These are phyloP conservation scores for Parasitella parasitica DNA, from an alignment of 371 early-diverging fungal genomes.

Conservation along the genomic window DNA sequence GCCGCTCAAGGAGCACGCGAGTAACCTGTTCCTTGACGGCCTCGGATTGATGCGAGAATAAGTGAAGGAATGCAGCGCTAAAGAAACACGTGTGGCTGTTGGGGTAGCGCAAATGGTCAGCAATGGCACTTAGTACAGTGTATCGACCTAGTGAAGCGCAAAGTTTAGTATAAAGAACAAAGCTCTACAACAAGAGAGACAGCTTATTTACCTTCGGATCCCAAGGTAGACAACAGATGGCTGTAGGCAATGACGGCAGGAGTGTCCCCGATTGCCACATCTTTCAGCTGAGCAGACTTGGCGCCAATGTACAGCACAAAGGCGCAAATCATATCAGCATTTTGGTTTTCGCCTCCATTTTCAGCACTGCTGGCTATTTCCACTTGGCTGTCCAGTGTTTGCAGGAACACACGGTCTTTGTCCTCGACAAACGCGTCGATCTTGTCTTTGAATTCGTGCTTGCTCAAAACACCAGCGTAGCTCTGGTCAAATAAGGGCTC, in stretches of 20 bases:
- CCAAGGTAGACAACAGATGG: slow-evolving; percentile 70
- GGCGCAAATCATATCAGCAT: slow-evolving; percentile 63
- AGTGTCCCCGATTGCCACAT: slow-evolving; percentile 49
- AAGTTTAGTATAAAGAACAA: background rate
- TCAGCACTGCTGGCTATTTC: slow-evolving; percentile 27
- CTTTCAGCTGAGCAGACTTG: slow-evolving; percentile 59
- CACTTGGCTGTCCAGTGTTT: slow-evolving; percentile 28
- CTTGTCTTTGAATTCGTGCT: slow-evolving; percentile 58
- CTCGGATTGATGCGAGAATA: slow-evolving; percentile 79
- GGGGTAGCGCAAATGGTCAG: slow-evolving; percentile 95
- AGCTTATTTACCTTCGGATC: slow-evolving; percentile 68
- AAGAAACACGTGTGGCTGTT: slow-evolving; percentile 95
- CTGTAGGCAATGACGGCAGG: slow-evolving; percentile 78
- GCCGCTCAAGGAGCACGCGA: slow-evolving; percentile 89
- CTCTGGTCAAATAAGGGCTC: slow-evolving; percentile 45
- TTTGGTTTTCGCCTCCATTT: slow-evolving; percentile 25
- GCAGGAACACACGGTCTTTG: slow-evolving; percentile 38
- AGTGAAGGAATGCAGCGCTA: slow-evolving; percentile 70
- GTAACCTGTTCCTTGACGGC: slow-evolving; percentile 92
- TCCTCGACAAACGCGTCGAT: slow-evolving; percentile 67
- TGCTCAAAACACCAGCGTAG: slow-evolving; percentile 56
- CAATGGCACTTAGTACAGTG: slow-evolving; percentile 82
- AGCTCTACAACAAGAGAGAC: too few species aligned
- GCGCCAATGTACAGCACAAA: slow-evolving; percentile 85
- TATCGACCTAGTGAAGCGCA: slow-evolving; percentile 66